Conservation (phyloP, 1,139 yeast genomes). For the Keqinozyma sinolaborantium region DNA sequence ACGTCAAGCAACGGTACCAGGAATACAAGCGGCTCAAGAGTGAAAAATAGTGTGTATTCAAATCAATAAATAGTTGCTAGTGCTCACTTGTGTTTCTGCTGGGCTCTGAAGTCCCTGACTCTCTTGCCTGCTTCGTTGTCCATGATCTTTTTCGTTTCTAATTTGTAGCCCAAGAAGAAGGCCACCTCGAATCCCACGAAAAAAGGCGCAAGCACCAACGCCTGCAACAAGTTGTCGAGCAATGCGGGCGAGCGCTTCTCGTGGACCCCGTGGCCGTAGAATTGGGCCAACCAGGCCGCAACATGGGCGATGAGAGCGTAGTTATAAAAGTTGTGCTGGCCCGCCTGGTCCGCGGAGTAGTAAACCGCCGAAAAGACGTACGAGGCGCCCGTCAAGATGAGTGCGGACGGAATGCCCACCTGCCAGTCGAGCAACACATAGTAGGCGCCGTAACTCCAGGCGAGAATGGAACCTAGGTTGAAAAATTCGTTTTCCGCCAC, state of each 20-base stretch:
- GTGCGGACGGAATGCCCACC: constrained; percentile 36
- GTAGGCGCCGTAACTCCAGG: constrained; percentile 35
- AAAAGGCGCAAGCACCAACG: constrained; percentile 86
- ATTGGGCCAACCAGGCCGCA: constrained; percentile 78
- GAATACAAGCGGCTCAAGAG: constrained; percentile 10
- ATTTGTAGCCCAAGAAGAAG: constrained; percentile 60
- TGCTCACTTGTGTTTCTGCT: constrained; percentile 8
- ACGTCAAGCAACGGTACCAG: constrained; percentile 41
- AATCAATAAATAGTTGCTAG: neutral
- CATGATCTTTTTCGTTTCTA: constrained; percentile 52
- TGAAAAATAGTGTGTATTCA: constrained; percentile 1
- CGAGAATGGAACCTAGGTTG: constrained; percentile 35
- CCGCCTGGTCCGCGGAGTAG: constrained; percentile 18
- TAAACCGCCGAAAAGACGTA: constrained; percentile 12
- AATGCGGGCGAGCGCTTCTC: constrained; percentile 88
- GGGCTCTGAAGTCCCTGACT: constrained; percentile 20
- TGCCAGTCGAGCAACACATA: constrained; percentile 41
- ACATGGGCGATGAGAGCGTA: constrained; percentile 42
- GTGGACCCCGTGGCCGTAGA: constrained; percentile 80
- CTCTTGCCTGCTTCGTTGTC: constrained; percentile 46
- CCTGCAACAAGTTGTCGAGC: constrained; percentile 76
- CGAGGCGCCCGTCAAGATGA: constrained; percentile 21
- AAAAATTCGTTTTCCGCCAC: constrained; percentile 25
- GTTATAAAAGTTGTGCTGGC: constrained; percentile 14
- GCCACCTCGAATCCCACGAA: constrained; percentile 80